Percentiles rank a stretch among this genome's conserved stretches.
These are phyloP conservation scores for Eurotiales sp. DNA, from an alignment of 2,329 filamentous ascomycete species.

Conservation along the genomic window DNA sequence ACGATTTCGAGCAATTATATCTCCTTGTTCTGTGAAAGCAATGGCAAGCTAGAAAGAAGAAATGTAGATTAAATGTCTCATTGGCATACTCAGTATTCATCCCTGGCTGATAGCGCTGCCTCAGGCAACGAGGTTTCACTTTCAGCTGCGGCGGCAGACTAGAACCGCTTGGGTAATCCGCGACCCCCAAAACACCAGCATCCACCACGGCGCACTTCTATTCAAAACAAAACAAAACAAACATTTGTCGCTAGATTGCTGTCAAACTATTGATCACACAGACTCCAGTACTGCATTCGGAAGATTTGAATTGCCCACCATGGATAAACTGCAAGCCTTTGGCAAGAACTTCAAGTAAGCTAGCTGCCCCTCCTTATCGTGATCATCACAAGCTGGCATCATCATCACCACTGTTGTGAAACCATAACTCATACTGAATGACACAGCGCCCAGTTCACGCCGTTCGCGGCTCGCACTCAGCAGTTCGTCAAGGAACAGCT, in stretches of 20 bases:
- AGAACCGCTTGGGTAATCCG: background rate
- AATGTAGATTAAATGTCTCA: too few relatives aligned
- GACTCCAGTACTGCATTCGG: background rate
- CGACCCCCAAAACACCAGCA: background rate
- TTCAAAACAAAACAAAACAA: too few relatives aligned
- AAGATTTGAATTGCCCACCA: constrained; percentile 27
- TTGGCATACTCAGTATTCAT: too few relatives aligned
- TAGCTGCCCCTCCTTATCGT: constrained; percentile 15
- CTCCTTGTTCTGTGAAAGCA: background rate
- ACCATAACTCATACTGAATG: too few relatives aligned
- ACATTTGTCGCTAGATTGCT: background rate
- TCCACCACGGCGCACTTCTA: background rate
- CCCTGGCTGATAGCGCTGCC: too few relatives aligned
- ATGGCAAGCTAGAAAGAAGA: too few relatives aligned
- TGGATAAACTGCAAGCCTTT: constrained; percentile 68
- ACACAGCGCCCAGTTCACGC: constrained; percentile 84
- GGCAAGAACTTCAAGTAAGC: constrained; percentile 67
- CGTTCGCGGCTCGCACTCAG: constrained; percentile 88
- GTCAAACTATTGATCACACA: background rate
- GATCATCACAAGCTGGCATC: background rate
- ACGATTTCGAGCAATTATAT: background rate
- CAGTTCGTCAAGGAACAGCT: constrained; percentile 98
- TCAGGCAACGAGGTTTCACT: constrained; percentile 15
- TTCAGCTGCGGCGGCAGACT: constrained; percentile 4
- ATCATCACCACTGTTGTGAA: too few relatives aligned